phyloP scores from a whole-genome alignment of 2,329 filamentous ascomycete genomes.

The Pestalotiopsis fici region DNA sequence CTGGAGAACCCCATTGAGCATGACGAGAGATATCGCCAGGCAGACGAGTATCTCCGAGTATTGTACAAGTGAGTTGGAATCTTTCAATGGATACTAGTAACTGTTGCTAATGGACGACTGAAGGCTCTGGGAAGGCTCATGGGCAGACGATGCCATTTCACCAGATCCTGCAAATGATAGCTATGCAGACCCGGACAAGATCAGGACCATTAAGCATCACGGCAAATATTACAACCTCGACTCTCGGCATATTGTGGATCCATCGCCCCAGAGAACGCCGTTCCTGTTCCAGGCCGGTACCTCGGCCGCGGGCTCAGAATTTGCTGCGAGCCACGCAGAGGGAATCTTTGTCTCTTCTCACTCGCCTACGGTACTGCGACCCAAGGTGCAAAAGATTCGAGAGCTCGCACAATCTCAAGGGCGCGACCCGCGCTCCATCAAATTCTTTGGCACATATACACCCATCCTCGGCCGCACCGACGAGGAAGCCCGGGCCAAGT shows the following conservation, averaged over 20 bases:
- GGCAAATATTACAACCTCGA: conserved; percentile 55
- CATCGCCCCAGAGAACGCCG: conserved; percentile 57
- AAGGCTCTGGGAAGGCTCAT: conserved; percentile 56
- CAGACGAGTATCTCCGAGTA: conserved; percentile 62
- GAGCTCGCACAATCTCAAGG: conserved; percentile 49
- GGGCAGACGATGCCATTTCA: conserved; percentile 57
- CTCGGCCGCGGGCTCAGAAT: conserved; percentile 55
- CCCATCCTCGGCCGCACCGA: conserved; percentile 50
- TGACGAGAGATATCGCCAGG: conserved; percentile 61
- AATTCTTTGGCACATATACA: conserved; percentile 54
- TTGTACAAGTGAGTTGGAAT: conserved; percentile 56
- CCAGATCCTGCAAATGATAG: conserved; percentile 54
- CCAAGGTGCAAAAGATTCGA: conserved; percentile 54
- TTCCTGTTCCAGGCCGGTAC: conserved; percentile 62
- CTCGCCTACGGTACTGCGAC: conserved; percentile 46
- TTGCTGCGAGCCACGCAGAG: conserved; percentile 59
- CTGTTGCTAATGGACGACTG: background rate
- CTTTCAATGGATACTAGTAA: conserved; percentile 6
- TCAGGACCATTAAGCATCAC: conserved; percentile 61
- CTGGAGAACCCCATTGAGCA: conserved; percentile 59
- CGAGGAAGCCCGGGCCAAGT: conserved; percentile 54
- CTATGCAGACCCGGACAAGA: conserved; percentile 59
- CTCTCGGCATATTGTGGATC: conserved; percentile 49
- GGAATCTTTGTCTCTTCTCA: conserved; percentile 60
- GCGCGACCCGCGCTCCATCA: conserved; percentile 57